Evolutionary conservation across 83 land plant genomes (phyloP).

Genomic region (Thuja plicata): DNA sequence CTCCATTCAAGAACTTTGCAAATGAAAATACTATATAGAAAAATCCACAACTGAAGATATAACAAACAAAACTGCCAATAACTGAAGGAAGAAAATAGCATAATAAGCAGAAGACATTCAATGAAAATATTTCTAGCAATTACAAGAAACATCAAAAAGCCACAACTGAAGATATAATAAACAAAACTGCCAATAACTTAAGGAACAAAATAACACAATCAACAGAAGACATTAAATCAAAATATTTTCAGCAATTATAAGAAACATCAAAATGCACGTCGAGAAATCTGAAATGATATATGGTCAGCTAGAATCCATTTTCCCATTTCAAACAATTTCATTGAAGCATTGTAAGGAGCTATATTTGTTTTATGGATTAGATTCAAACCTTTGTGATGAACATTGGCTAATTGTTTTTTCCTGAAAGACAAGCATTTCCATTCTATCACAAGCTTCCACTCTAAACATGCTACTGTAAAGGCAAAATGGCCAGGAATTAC

Average conservation of each 20-base stretch:
- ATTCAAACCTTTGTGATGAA: neutral
- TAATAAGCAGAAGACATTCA: too few species aligned
- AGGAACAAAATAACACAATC: too few species aligned
- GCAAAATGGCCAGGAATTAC: neutral
- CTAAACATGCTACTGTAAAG: neutral
- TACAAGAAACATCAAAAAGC: too few species aligned
- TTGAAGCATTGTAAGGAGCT: neutral
- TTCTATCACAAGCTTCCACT: neutral
- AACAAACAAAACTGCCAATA: too few species aligned
- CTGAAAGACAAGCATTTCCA: neutral
- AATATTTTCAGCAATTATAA: too few species aligned
- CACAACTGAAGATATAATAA: too few species aligned
- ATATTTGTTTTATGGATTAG: neutral
- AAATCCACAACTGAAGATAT: neutral
- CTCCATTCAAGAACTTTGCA: neutral
- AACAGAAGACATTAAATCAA: too few species aligned
- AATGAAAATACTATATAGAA: neutral
- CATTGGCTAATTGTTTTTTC: neutral
- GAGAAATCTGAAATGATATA: neutral
- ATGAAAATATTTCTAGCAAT: too few species aligned
- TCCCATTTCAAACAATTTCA: neutral
- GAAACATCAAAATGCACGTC: too few species aligned
- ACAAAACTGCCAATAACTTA: too few species aligned
- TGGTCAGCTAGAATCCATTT: neutral
- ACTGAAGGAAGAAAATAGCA: too few species aligned